These are phyloP conservation scores for Actinomortierella ambigua DNA, from an alignment of 371 early-diverging fungal genomes.

Conservation along the genomic window DNA sequence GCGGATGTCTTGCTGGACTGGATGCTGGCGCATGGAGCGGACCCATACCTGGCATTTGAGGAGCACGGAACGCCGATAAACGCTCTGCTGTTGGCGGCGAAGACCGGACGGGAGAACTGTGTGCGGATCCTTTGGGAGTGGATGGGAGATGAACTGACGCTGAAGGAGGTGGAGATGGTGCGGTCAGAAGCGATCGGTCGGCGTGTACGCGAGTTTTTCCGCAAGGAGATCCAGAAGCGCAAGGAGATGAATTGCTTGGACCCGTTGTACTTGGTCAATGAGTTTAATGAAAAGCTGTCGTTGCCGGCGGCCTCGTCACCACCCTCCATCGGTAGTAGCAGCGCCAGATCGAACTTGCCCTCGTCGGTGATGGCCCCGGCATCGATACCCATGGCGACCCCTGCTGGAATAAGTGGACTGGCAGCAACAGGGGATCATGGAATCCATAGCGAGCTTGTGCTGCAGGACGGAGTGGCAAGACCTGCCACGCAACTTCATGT, in stretches of 20 bases:
- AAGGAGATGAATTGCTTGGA: slow-evolving; percentile 38
- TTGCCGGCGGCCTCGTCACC: neutral
- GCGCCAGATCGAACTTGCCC: too few relatives aligned
- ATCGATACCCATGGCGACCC: too few relatives aligned
- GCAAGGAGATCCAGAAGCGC: slow-evolving; percentile 38
- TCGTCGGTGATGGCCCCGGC: neutral
- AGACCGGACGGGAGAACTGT: slow-evolving; percentile 29
- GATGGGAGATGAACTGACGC: slow-evolving; percentile 39
- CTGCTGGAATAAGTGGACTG: too few relatives aligned
- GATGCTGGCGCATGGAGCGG: slow-evolving; percentile 40
- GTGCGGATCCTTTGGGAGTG: slow-evolving; percentile 40
- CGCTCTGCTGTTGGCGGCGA: slow-evolving; percentile 31
- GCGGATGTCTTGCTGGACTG: slow-evolving; percentile 40
- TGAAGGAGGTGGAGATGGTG: slow-evolving; percentile 43
- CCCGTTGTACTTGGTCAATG: slow-evolving; percentile 17
- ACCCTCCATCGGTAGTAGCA: too few relatives aligned
- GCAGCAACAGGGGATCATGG: too few relatives aligned
- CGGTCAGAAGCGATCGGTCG: slow-evolving; percentile 36
- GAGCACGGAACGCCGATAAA: slow-evolving; percentile 21
- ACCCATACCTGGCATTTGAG: slow-evolving; percentile 40
- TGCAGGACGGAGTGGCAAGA: too few relatives aligned
- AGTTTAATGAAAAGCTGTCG: slow-evolving; percentile 16
- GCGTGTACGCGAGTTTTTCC: slow-evolving; percentile 35
- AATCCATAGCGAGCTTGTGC: too few relatives aligned
- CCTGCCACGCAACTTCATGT: too few relatives aligned